Base-by-base conservation (phyloP, 495 filamentous ascomycete species). In the Neurospora sp. region DNA sequence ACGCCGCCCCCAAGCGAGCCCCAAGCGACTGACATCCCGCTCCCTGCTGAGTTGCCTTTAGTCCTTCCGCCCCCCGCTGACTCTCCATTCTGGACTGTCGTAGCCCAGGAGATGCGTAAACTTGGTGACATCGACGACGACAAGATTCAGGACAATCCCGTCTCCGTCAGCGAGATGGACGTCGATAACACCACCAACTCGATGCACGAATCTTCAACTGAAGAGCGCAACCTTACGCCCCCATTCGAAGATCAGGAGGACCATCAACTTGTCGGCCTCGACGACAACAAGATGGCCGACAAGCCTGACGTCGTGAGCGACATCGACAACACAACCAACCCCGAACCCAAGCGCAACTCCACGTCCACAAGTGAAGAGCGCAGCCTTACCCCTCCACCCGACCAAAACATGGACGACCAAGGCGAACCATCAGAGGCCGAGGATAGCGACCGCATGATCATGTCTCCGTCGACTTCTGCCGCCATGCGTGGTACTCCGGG, bases 351-450 rank as follows among this genome's bases (percentile, higher is more conserved):
- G 0, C 10, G 46, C 46, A 23, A 12, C 46, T 12, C 48, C 48
- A 54, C 0, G 10, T 54, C 9, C 20, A 27, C 20, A 2, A 59
- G 48, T 14, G 11, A 27, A 27, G 27, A 66, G 12, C 54, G 54
- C 54, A 37, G 6, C 27, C 6, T 16, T 3, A 66, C 54, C 27
- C 27, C 54, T 4, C 27, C 27, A 4, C 27, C 27, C 7, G 27
- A 66, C 27, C 54, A 35, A 35, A 1, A 1, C 23, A 18, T 35
- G 54, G 0, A 0, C 20, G 5, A 27, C 1, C 48, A 31, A 14
- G 4, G 4, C 54, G 11, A 27, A 6, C 12, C 48, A 5, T 11
- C 20, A 20, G 10, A 81, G 40, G 20, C 70, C 2, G 79, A 79
- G 69, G 40, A 72, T 0, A 41, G 54, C 4, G 74, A 77, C 35